These are phyloP conservation scores for Pseudogymnoascus sp. DNA, from an alignment of 2,329 filamentous ascomycete species.

Conservation along the genomic window DNA sequence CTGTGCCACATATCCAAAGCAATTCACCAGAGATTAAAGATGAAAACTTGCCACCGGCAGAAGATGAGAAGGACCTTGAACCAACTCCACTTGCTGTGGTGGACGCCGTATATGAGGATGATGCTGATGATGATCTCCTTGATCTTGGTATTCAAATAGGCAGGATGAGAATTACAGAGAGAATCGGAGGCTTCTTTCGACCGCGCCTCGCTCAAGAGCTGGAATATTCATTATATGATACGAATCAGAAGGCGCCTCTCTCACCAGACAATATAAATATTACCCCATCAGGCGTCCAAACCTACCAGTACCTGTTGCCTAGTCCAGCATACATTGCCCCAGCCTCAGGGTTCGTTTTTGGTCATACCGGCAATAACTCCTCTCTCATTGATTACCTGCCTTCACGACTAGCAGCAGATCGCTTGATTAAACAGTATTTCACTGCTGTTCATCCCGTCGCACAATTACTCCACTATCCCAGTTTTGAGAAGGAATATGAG, in stretches of 20 bases:
- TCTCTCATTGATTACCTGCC: conserved; percentile 56
- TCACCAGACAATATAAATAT: neutral
- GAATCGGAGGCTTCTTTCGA: conserved; percentile 64
- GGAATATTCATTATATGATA: neutral
- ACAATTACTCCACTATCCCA: conserved; percentile 57
- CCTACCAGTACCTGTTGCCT: conserved; percentile 52
- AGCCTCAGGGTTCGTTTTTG: conserved; percentile 60
- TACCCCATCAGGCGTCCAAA: conserved; percentile 19
- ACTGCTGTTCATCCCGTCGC: conserved; percentile 60
- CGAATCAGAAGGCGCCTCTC: neutral
- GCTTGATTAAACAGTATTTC: conserved; percentile 60
- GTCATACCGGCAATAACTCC: conserved; percentile 40
- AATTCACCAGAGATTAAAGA: conserved; percentile 41
- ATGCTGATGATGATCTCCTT: conserved; percentile 56
- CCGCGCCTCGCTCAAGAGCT: conserved; percentile 66
- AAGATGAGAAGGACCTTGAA: conserved; percentile 56
- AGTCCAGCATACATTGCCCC: conserved; percentile 60
- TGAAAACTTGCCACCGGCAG: conserved; percentile 36
- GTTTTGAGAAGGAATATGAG: conserved; percentile 57
- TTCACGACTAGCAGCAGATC: conserved; percentile 47
- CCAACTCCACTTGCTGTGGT: conserved; percentile 54
- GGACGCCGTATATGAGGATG: conserved; percentile 61
- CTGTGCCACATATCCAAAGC: conserved; percentile 13
- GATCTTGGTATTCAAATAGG: conserved; percentile 67
- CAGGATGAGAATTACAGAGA: conserved; percentile 64